Evolutionary conservation across 306 rosid species (phyloP), one percentile per base, ranked within the genome.

Genomic region (Sindora glabra): DNA sequence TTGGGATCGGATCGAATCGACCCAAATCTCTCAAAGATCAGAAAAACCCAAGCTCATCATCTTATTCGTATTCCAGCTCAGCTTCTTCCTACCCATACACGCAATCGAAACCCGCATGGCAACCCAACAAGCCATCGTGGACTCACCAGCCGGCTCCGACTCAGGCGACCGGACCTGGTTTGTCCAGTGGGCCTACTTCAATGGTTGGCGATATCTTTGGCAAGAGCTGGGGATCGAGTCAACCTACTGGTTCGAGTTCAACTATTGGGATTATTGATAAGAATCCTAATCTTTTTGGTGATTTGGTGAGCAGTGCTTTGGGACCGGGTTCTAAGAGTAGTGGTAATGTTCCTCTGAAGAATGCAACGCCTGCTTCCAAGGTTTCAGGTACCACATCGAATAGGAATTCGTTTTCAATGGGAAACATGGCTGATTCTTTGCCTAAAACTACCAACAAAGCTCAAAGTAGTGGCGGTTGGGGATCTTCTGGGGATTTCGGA

Each of bases 141-240:
- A 77, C 89, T 62, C 95, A 89, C 77, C 95, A 89, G 77, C 95
- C 95, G 3, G 66, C 80, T 5, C 74, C 84, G 26, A 27, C 58
- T 41, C 59, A 18, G 45, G n/a, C n/a, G n/a, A n/a, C n/a, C n/a
- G n/a, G n/a, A n/a, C 50, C 85, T 29, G 81, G 75, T 6, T 56
- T 82, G 14, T 56, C 82, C 2, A 67, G 66, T 47, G 82, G 63
- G 11, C 80, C 96, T 11, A 30, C 82, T 39, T 84, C 99, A 26
- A 89, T 89, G 99, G 97, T 77, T 5, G 99, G 99, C 5, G 99
- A 94, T 48, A 94, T 94, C 68, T 71, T 73, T 38, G 99, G 99
- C 27, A 94, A 89, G 72, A 89, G 65, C 18, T 89, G 99, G 97
- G 71, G 79, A 52, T 81, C 99, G 12, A 11, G 83, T 7, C 71